Percentiles rank a stretch among this genome's conserved stretches.
phyloP scores from a whole-genome alignment of 2,329 filamentous ascomycete genomes.

The Aulographum hederae region DNA sequence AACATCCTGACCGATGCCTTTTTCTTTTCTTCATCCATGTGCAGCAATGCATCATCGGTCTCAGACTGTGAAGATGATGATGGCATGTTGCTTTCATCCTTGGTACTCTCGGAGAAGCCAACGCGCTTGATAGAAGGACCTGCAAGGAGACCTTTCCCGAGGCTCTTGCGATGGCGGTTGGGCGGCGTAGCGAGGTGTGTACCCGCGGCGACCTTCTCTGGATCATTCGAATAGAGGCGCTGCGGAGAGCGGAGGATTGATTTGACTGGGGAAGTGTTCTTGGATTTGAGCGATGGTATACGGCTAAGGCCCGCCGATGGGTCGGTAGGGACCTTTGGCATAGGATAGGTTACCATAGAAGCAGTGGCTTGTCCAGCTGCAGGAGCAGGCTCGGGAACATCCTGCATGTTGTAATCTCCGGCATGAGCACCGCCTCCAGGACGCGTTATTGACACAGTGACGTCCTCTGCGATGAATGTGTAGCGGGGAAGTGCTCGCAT shows the following conservation, averaged over 20 bases:
- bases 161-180: constrained; percentile 10
- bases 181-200: constrained; percentile 33
- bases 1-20: too few relatives aligned
- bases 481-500: too few relatives aligned
- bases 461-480: too few relatives aligned
- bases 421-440: too few relatives aligned
- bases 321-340: too few relatives aligned
- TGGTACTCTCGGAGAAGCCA: constrained; percentile 57
- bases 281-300: constrained; percentile 18
- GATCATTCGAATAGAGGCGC: constrained; percentile 40
- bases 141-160: constrained; percentile 32
- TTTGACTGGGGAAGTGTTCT: constrained; percentile 32
- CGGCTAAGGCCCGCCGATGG: too few relatives aligned
- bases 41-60: constrained; percentile 7
- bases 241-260: constrained; percentile 44
- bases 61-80: constrained; percentile 13
- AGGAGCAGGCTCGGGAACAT: too few relatives aligned
- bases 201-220: constrained; percentile 38
- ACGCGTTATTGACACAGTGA: too few relatives aligned
- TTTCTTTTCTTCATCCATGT: too few relatives aligned
- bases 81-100: constrained; percentile 19
- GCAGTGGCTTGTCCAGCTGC: too few relatives aligned
- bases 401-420: too few relatives aligned
- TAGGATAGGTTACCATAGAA: too few relatives aligned
- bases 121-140: constrained; percentile 64